phyloP scores from a whole-genome alignment of 345 rosid species.

The Luvunga scandens region DNA sequence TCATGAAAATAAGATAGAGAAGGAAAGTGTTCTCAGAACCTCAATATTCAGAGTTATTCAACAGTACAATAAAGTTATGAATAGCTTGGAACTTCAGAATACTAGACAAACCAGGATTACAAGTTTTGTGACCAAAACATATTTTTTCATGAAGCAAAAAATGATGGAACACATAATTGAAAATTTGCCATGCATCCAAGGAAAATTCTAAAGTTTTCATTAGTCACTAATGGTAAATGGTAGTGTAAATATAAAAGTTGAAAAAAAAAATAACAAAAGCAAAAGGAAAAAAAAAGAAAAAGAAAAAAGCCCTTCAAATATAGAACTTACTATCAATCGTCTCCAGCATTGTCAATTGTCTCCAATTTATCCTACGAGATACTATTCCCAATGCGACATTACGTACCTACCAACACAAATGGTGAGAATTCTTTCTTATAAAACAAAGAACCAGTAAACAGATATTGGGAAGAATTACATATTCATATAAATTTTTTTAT shows the following conservation, averaged over 20 bases:
- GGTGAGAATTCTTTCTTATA: too few species aligned
- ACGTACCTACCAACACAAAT: constrained; percentile 50
- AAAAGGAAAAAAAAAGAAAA: not conserved
- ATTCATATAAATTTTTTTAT: not conserved
- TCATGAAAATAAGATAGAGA: not conserved
- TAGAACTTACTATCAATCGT: constrained; percentile 68
- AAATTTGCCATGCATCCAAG: not conserved
- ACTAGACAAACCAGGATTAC: not conserved
- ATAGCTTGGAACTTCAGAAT: not conserved
- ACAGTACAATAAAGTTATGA: not conserved
- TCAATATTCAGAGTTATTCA: not conserved
- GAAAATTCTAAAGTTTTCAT: not conserved
- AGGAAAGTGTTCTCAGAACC: not conserved
- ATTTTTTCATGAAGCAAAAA: not conserved
- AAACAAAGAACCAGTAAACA: not conserved
- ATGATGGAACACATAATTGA: not conserved
- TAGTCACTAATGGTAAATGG: not conserved
- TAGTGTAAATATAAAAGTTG: not conserved
- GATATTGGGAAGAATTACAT: not conserved
- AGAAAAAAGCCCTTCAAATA: not conserved
- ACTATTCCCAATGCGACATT: constrained; percentile 87
- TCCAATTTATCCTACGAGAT: constrained; percentile 91
- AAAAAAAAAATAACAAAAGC: not conserved
- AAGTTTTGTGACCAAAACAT: not conserved
- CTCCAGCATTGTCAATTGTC: constrained; percentile 71